Evolutionary conservation across 1,284 basidiomycete species (phyloP).

Genomic region (Moesziomyces sp.): DNA sequence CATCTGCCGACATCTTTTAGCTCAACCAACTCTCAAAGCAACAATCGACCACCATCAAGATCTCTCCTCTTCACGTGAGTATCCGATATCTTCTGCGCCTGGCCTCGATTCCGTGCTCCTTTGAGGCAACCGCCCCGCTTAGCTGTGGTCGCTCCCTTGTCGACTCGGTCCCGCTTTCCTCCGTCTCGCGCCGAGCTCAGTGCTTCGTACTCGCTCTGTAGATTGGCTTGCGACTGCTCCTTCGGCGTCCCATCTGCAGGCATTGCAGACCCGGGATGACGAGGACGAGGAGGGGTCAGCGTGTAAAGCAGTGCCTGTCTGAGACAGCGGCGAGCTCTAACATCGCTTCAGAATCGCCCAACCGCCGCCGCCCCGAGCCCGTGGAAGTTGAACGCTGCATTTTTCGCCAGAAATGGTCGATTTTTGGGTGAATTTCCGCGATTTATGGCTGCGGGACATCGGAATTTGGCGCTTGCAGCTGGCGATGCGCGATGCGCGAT

Average conservation of each 20-base stretch:
- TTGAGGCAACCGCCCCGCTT: not conserved
- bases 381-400: not conserved
- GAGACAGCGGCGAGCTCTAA: constrained; percentile 3
- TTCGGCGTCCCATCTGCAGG: not conserved
- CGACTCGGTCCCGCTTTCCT: not conserved
- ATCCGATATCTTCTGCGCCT: not conserved
- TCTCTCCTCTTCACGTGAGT: not conserved
- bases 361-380: not conserved
- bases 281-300: not conserved
- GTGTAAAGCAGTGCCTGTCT: not conserved
- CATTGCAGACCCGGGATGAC: not conserved
- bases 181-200: not conserved
- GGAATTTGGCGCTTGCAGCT: constrained; percentile 12
- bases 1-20: not conserved
- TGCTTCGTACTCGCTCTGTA: too few relatives aligned
- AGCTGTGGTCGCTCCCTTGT: not conserved
- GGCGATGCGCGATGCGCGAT: constrained; percentile 23
- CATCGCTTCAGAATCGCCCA: not conserved
- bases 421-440: not conserved
- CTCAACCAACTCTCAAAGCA: not conserved
- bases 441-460: not conserved
- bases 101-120: constrained; percentile 1
- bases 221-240: not conserved
- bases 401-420: not conserved
- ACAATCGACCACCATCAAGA: not conserved